phyloP scores from a whole-genome alignment of 192 early-diverging fungal species.

The Coemansia sp. region DNA sequence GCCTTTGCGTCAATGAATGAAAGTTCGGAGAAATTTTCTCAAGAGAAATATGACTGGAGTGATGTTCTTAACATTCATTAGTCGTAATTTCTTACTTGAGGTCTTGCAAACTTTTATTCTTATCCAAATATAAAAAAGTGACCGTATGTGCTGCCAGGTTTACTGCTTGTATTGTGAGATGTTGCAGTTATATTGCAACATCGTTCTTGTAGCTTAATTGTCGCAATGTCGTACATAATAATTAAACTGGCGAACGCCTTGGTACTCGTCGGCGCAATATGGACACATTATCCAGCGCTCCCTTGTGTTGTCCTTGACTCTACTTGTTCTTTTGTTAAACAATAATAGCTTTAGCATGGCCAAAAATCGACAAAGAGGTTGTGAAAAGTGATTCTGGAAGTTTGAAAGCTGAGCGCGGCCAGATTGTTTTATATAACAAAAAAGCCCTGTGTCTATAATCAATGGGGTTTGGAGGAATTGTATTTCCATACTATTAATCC shows the following conservation, averaged over 20 bases:
- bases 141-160: too few relatives aligned
- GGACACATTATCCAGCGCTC: conserved; percentile 4
- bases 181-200: background rate
- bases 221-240: background rate
- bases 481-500: background rate
- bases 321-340: background rate
- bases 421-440: background rate
- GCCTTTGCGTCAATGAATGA: too few relatives aligned
- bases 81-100: too few relatives aligned
- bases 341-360: background rate
- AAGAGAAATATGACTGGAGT: too few relatives aligned
- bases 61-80: too few relatives aligned
- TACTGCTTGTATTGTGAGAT: too few relatives aligned
- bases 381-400: background rate
- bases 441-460: background rate
- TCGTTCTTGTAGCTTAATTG: background rate
- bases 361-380: background rate
- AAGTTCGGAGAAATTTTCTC: too few relatives aligned
- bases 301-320: background rate
- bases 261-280: background rate
- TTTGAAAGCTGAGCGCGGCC: background rate
- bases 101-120: too few relatives aligned
- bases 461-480: background rate
- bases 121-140: too few relatives aligned
- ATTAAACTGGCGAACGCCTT: background rate